phyloP scores from a whole-genome alignment of 108 stramenopile genomes.

The Schizochytrium sp. region DNA sequence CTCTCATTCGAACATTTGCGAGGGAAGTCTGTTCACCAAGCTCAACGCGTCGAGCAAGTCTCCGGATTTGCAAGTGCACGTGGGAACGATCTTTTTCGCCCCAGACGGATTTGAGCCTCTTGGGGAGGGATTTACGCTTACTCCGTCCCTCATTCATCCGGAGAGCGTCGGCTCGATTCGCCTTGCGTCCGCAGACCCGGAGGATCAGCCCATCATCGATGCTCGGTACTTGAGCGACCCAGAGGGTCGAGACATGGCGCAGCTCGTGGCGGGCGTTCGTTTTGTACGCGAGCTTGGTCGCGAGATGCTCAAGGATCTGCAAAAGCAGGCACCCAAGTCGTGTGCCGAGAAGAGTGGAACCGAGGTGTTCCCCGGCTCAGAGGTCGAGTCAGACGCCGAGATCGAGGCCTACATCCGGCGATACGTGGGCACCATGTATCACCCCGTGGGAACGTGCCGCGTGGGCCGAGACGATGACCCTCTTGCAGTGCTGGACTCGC shows the following conservation, averaged over 20 bases:
- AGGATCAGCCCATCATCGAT: neutral
- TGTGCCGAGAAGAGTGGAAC: neutral
- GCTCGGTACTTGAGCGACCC: constrained; percentile 6
- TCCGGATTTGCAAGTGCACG: constrained; percentile 7
- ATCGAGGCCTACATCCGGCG: constrained; percentile 21
- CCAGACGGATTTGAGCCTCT: neutral
- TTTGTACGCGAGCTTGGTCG: neutral
- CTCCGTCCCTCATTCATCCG: neutral
- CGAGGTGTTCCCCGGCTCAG: neutral
- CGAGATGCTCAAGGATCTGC: neutral
- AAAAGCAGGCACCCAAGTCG: neutral
- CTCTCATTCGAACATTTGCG: constrained; percentile 23
- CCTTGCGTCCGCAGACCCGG: neutral
- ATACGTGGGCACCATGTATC: constrained; percentile 21
- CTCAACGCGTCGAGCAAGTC: neutral
- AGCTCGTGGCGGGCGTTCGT: neutral
- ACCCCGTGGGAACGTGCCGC: constrained; percentile 31
- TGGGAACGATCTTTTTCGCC: neutral
- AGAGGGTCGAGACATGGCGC: neutral
- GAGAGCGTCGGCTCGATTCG: neutral
- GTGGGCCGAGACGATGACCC: constrained; percentile 20
- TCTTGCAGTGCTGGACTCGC: constrained; percentile 15
- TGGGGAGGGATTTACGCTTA: neutral
- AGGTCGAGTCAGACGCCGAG: constrained; percentile 20
- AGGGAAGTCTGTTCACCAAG: constrained; percentile 22